Conservation (phyloP, 768 basidiomycete species). For the Udeniomyces megalosporus region DNA sequence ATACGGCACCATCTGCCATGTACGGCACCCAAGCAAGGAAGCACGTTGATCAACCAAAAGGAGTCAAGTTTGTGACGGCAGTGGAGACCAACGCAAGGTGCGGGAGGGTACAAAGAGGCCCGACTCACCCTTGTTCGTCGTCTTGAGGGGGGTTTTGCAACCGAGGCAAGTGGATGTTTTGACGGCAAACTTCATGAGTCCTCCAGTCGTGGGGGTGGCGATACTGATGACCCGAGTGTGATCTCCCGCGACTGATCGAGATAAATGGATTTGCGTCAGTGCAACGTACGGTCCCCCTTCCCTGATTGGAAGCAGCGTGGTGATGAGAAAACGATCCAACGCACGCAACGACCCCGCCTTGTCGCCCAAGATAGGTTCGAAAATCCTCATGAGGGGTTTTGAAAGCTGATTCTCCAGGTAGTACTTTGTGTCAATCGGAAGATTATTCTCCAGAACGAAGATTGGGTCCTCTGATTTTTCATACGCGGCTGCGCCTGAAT, state of each 20-base stretch:
- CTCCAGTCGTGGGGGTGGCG: constrained; percentile 88
- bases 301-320: too few species aligned
- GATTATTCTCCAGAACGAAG: constrained; percentile 91
- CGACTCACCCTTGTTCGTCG: constrained; percentile 55
- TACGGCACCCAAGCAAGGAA: too few species aligned
- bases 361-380: constrained; percentile 91
- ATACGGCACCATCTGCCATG: constrained; percentile 67
- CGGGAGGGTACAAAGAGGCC: neutral
- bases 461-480: constrained; percentile 98
- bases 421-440: constrained; percentile 95
- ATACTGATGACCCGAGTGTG: constrained; percentile 92
- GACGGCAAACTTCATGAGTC: constrained; percentile 96
- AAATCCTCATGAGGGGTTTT: constrained; percentile 91
- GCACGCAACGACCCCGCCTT: constrained; percentile 67
- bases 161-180: constrained; percentile 89
- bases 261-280: neutral
- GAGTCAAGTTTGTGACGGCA: too few species aligned
- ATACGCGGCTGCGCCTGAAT: constrained; percentile 81
- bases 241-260: constrained; percentile 68
- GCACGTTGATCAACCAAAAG: too few species aligned
- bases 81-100: too few species aligned
- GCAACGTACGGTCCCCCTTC: too few species aligned
- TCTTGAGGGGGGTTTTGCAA: constrained; percentile 73
- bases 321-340: too few species aligned
- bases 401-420: constrained; percentile 96